Evolutionary conservation across 176 grass and related monocot genomes (phyloP).

Genomic region (Oryza meridionalis): DNA sequence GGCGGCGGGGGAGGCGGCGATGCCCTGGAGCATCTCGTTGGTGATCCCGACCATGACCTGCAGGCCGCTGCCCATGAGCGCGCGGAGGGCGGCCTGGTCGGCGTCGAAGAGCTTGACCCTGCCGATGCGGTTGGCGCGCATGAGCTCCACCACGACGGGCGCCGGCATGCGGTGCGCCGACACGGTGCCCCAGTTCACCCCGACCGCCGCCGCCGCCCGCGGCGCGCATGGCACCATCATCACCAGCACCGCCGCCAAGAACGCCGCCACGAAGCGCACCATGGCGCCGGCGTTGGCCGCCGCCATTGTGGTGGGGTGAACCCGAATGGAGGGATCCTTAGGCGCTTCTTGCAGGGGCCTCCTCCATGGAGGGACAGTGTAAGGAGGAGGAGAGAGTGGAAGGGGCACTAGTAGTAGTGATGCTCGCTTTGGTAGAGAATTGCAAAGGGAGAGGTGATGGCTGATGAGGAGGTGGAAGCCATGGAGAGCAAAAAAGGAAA

Average conservation of each 20-base stretch:
- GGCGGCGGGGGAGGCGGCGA: slow-evolving; percentile 44
- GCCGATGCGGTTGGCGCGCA: slow-evolving; percentile 66
- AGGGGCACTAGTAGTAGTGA: background rate
- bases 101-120: slow-evolving; percentile 88
- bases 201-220: slow-evolving; percentile 56
- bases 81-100: slow-evolving; percentile 55
- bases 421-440: background rate
- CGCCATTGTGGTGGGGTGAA: too few relatives aligned
- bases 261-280: background rate
- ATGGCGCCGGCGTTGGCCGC: background rate
- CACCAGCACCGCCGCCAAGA: too few relatives aligned
- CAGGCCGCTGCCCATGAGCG: slow-evolving; percentile 74
- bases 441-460: too few relatives aligned
- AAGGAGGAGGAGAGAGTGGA: slow-evolving; percentile 24
- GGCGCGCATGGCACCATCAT: background rate
- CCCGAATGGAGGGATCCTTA: too few relatives aligned
- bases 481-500: too few relatives aligned
- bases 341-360: background rate
- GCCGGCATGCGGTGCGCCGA: slow-evolving; percentile 68
- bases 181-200: slow-evolving; percentile 90
- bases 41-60: slow-evolving; percentile 79
- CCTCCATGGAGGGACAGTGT: background rate
- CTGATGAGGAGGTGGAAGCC: too few relatives aligned
- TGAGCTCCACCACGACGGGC: slow-evolving; percentile 63
- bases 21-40: slow-evolving; percentile 44